A percentile compares a stretch with the other conserved stretches of the same genome.
These are phyloP conservation scores for Lepidium didymum DNA, from an alignment of 345 rosid genomes.

Conservation along the genomic window DNA sequence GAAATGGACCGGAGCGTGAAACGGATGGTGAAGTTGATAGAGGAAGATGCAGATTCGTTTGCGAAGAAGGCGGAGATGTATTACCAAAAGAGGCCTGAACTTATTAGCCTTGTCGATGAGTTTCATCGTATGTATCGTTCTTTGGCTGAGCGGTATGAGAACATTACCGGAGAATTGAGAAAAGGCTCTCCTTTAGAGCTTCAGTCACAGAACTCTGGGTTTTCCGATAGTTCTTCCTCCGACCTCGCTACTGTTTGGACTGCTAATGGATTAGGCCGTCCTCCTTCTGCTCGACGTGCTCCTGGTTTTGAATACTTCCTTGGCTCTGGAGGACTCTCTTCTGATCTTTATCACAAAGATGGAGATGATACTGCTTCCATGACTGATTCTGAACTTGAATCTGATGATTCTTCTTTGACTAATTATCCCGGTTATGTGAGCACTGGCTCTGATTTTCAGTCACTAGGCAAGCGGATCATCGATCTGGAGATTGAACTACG, in stretches of 20 bases:
- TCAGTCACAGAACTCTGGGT: conserved; percentile 51
- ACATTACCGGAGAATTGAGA: conserved; percentile 60
- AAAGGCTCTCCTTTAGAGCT: conserved; percentile 51
- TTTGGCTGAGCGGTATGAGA: conserved; percentile 35
- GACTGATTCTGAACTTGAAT: conserved; percentile 64
- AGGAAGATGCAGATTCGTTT: conserved; percentile 44
- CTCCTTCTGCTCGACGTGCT: conserved; percentile 44
- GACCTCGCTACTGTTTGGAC: conserved; percentile 28
- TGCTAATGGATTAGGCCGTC: conserved; percentile 35
- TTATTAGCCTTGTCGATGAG: conserved; percentile 35
- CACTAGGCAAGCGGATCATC: conserved; percentile 33
- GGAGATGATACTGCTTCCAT: conserved; percentile 61
- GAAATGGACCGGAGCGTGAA: conserved; percentile 40
- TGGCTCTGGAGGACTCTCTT: conserved; percentile 49
- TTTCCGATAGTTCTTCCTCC: conserved; percentile 39
- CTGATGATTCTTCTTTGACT: conserved; percentile 66
- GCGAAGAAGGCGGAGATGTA: conserved; percentile 49
- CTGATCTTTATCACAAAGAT: conserved; percentile 49
- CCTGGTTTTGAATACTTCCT: conserved; percentile 62
- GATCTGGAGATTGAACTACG: conserved; percentile 61
- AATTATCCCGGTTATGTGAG: conserved; percentile 44
- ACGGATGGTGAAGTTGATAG: conserved; percentile 31
- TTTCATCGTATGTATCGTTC: conserved; percentile 37
- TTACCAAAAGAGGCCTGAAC: conserved; percentile 41
- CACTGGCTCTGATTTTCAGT: conserved; percentile 44